Percentiles rank a stretch among this genome's conserved stretches.
Evolutionary conservation across 352 stramenopile species (phyloP).

Genomic region (Phytophthora gonapodyides): DNA sequence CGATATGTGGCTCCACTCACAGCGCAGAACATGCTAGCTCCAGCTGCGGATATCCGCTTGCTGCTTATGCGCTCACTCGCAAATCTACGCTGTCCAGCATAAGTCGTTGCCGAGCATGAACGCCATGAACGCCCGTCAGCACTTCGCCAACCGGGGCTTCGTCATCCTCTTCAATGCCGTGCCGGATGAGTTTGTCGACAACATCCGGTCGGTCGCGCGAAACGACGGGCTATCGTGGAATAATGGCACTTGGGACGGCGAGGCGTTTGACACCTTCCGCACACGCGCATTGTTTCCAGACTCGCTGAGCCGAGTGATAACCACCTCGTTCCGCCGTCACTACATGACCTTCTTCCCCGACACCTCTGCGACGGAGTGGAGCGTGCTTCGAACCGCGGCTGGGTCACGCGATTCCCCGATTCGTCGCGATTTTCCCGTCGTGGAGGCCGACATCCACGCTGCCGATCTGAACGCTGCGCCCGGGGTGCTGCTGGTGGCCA

Average conservation of each 20-base stretch:
- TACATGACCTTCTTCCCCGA: conserved; percentile 8
- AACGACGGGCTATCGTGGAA: not conserved
- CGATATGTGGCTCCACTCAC: too few relatives aligned
- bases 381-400: not conserved
- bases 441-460: not conserved
- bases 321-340: not conserved
- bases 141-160: not conserved
- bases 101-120: not conserved
- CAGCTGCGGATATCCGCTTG: too few relatives aligned
- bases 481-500: not conserved
- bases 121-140: not conserved
- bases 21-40: too few relatives aligned
- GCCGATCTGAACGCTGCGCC: not conserved
- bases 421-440: conserved; percentile 1
- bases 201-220: not conserved
- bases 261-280: not conserved
- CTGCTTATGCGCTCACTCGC: not conserved
- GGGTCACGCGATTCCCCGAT: not conserved
- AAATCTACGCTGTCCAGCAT: not conserved
- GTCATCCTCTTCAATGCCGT: not conserved
- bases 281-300: not conserved
- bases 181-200: not conserved
- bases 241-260: conserved; percentile 3
- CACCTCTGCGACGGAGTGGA: conserved; percentile 4
- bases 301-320: not conserved